Conservation (phyloP, 345 rosid genomes). For the Turnera subulata region DNA sequence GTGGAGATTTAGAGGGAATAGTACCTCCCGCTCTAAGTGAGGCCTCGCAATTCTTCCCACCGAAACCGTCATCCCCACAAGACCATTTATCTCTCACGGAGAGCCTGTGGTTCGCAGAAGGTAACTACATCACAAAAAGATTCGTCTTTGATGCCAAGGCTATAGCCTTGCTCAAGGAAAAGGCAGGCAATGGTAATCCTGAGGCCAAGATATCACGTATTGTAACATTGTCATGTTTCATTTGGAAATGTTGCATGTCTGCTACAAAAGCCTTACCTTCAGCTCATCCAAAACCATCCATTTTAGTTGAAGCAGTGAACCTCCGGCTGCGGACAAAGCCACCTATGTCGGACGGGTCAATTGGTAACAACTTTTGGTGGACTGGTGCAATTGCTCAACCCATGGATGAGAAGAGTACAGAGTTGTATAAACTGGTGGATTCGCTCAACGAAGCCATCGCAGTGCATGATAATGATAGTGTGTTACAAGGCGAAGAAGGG, state of each 20-base stretch:
- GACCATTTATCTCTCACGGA: slow-evolving; percentile 4
- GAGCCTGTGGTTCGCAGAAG: slow-evolving; percentile 5
- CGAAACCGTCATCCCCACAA: not conserved
- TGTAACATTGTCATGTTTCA: slow-evolving; percentile 8
- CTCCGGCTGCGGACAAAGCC: slow-evolving; percentile 9
- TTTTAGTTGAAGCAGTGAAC: slow-evolving; percentile 18
- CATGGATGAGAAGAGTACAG: not conserved
- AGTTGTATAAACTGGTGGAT: not conserved
- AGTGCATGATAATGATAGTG: too few species aligned
- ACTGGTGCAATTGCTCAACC: not conserved
- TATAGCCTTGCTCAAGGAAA: not conserved
- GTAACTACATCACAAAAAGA: slow-evolving; percentile 3
- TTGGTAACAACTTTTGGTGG: slow-evolving; percentile 11
- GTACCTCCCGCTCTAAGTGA: not conserved
- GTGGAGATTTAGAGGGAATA: not conserved
- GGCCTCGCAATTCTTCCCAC: not conserved
- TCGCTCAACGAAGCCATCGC: not conserved
- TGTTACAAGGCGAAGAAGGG: slow-evolving; percentile 6
- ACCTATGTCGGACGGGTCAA: not conserved
- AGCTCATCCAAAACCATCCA: slow-evolving; percentile 1
- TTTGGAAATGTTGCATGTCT: slow-evolving; percentile 13
- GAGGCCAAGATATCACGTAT: too few species aligned
- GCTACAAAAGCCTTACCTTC: not conserved
- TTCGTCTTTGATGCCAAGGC: slow-evolving; percentile 3
- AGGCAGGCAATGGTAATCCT: not conserved